Evolutionary conservation across 2,329 filamentous ascomycete species (phyloP).

Genomic region (Colletotrichum acutatum): DNA sequence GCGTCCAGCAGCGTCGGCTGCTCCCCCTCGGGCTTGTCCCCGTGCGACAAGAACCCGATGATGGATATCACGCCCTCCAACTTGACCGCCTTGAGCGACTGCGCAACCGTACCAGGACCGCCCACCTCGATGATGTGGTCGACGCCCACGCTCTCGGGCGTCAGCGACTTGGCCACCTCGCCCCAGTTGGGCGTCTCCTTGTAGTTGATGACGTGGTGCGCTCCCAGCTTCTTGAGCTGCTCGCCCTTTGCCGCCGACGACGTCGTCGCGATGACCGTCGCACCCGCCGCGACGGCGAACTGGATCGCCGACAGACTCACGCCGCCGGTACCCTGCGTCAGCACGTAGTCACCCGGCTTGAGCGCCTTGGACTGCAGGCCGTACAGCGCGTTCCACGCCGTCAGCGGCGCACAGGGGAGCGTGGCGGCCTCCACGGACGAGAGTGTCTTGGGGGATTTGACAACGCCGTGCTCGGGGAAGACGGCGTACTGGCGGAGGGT

Average conservation of each 20-base stretch:
- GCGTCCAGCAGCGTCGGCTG: slow-evolving; percentile 33
- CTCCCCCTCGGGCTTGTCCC: background rate
- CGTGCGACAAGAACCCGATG: slow-evolving; percentile 42
- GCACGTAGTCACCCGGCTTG: slow-evolving; percentile 66
- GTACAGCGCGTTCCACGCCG: slow-evolving; percentile 74
- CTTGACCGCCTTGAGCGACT: slow-evolving; percentile 57
- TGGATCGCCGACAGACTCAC: slow-evolving; percentile 75
- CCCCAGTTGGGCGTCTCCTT: slow-evolving; percentile 58
- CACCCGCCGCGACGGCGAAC: slow-evolving; percentile 62
- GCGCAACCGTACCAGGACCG: slow-evolving; percentile 54
- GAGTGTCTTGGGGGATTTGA: slow-evolving; percentile 68
- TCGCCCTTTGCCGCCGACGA: slow-evolving; percentile 56
- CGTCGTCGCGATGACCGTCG: slow-evolving; percentile 61
- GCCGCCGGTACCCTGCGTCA: slow-evolving; percentile 78
- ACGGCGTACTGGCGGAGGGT: slow-evolving; percentile 74
- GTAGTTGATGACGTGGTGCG: slow-evolving; percentile 63
- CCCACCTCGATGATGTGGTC: slow-evolving; percentile 62
- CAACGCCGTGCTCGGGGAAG: slow-evolving; percentile 76
- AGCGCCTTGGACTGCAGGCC: slow-evolving; percentile 60
- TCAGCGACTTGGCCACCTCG: slow-evolving; percentile 53
- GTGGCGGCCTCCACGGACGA: slow-evolving; percentile 65
- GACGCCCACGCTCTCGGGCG: slow-evolving; percentile 53
- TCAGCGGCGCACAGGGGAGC: slow-evolving; percentile 69
- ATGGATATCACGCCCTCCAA: slow-evolving; percentile 58
- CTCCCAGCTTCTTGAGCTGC: slow-evolving; percentile 57